Evolutionary conservation across 1,284 basidiomycete species (phyloP).

Genomic region (Boletellus deceptivus): DNA sequence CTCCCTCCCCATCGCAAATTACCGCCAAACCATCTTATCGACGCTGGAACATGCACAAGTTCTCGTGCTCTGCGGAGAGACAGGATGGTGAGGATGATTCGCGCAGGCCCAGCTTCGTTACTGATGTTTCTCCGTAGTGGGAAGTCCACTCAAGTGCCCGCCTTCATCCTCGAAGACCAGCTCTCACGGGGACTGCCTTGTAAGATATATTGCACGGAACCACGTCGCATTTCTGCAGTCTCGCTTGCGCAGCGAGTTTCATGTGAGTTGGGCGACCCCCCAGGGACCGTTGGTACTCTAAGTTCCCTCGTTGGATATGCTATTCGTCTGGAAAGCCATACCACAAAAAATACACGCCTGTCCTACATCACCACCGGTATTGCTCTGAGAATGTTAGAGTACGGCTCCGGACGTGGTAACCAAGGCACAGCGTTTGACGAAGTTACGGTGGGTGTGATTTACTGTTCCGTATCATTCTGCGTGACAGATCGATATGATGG

Average conservation of each 20-base stretch:
- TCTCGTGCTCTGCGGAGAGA: constrained; percentile 94
- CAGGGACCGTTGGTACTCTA: constrained; percentile 76
- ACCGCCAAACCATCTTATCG: constrained; percentile 74
- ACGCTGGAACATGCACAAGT: constrained; percentile 81
- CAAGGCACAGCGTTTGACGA: constrained; percentile 86
- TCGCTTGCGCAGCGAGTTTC: constrained; percentile 97
- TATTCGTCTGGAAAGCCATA: constrained; percentile 90
- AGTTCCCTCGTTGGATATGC: constrained; percentile 92
- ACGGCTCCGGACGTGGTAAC: constrained; percentile 62
- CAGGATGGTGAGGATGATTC: constrained; percentile 71
- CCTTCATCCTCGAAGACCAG: constrained; percentile 92
- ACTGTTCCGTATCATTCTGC: background rate
- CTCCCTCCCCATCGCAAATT: constrained; percentile 84
- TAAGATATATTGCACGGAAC: constrained; percentile 96
- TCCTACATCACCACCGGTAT: constrained; percentile 95
- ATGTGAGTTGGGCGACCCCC: constrained; percentile 86
- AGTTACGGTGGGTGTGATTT: constrained; percentile 65
- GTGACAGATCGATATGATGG: constrained; percentile 3
- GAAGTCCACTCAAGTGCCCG: constrained; percentile 96
- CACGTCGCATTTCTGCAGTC: constrained; percentile 94
- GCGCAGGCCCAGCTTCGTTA: background rate
- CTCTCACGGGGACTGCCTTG: constrained; percentile 81
- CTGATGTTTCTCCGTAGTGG: constrained; percentile 54
- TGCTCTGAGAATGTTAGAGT: constrained; percentile 94
- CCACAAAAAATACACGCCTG: constrained; percentile 76